phyloP scores from a whole-genome alignment of 1,284 basidiomycete genomes.

The Sphaerobolus stellatus region DNA sequence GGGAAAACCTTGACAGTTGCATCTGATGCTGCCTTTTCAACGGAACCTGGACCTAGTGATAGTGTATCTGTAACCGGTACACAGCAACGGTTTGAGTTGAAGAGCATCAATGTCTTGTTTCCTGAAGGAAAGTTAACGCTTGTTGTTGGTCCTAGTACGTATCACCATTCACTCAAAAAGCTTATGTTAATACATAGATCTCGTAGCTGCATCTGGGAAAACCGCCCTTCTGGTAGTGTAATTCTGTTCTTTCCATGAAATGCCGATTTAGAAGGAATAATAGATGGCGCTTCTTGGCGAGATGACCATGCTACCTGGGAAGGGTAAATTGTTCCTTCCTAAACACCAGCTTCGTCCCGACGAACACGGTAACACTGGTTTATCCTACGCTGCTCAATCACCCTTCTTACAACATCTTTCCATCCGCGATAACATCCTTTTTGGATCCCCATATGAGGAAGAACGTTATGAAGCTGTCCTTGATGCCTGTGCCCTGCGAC shows the following conservation, averaged over 20 bases:
- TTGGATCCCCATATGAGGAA: constrained; percentile 43
- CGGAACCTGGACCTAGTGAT: constrained; percentile 17
- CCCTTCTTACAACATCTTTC: constrained; percentile 56
- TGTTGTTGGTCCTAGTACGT: constrained; percentile 48
- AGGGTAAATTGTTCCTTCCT: constrained; percentile 43
- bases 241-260: constrained; percentile 20
- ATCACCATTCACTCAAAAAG: too few relatives aligned
- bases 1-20: too few relatives aligned
- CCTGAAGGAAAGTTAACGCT: constrained; percentile 66
- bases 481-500: constrained; percentile 10
- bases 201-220: constrained; percentile 12
- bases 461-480: constrained; percentile 40
- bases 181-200: neutral
- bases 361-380: constrained; percentile 44
- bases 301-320: constrained; percentile 25
- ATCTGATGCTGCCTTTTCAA: neutral
- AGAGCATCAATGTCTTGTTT: constrained; percentile 65
- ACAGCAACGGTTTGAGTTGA: constrained; percentile 60
- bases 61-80: constrained; percentile 9
- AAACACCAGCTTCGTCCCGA: constrained; percentile 41
- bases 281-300: constrained; percentile 34
- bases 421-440: constrained; percentile 48
- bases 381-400: constrained; percentile 60
- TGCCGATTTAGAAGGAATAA: neutral
- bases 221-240: constrained; percentile 9